These are phyloP conservation scores for Rhodotorula paludigena DNA, from an alignment of 768 basidiomycete species.

Conservation along the genomic window DNA sequence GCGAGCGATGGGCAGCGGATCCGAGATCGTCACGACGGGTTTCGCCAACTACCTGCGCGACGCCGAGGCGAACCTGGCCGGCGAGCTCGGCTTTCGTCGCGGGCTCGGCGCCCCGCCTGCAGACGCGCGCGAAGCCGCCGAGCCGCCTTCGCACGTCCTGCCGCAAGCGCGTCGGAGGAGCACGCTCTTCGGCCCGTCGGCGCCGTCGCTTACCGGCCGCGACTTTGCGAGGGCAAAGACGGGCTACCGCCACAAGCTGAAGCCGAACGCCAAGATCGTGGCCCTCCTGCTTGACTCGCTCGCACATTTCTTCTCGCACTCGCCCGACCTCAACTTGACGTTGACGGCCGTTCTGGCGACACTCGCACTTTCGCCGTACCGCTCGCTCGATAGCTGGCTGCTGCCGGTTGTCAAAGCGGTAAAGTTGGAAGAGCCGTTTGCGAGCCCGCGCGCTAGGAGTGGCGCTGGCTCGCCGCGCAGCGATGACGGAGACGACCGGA, in stretches of 20 bases:
- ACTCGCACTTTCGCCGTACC: constrained; percentile 75
- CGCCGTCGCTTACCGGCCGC: neutral
- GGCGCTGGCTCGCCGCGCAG: constrained; percentile 39
- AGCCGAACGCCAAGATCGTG: constrained; percentile 70
- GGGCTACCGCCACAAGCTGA: constrained; percentile 58
- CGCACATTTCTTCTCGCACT: constrained; percentile 74
- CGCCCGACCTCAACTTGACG: constrained; percentile 80
- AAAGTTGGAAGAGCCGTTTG: neutral
- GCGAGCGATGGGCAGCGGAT: constrained; percentile 3
- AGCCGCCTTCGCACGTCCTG: constrained; percentile 4
- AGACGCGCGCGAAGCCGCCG: neutral
- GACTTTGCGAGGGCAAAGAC: constrained; percentile 18
- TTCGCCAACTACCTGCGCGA: constrained; percentile 46
- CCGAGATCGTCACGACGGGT: constrained; percentile 33
- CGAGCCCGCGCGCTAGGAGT: neutral
- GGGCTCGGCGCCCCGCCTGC: constrained; percentile 25
- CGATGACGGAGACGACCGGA: constrained; percentile 70
- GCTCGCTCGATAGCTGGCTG: constrained; percentile 83
- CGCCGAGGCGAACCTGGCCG: constrained; percentile 36
- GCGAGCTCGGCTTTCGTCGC: constrained; percentile 34
- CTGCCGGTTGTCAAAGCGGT: constrained; percentile 52
- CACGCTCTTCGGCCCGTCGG: constrained; percentile 21
- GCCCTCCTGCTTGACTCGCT: constrained; percentile 65
- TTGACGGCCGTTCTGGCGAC: constrained; percentile 75
- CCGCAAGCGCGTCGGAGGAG: constrained; percentile 5